These are phyloP conservation scores for Senna tora DNA, from an alignment of 306 rosid genomes.

Conservation along the genomic window DNA sequence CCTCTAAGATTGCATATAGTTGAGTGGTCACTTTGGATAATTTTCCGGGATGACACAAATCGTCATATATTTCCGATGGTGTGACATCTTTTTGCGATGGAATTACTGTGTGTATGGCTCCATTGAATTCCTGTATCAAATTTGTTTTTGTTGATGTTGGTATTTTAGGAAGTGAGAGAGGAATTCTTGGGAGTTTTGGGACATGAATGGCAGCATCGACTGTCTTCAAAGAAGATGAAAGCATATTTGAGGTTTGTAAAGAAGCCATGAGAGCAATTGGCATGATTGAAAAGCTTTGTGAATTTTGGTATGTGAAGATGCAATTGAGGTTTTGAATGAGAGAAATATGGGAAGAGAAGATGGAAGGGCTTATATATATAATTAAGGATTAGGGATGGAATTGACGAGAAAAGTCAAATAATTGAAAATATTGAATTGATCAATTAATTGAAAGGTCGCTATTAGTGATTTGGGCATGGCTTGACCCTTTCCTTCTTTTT, in stretches of 20 bases:
- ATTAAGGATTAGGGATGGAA: too few species aligned
- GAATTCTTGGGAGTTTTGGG: slow-evolving; percentile 42
- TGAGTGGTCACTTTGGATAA: slow-evolving; percentile 26
- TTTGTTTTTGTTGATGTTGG: background rate
- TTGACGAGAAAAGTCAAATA: too few species aligned
- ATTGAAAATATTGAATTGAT: too few species aligned
- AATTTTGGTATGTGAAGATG: too few species aligned
- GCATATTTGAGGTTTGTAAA: slow-evolving; percentile 38
- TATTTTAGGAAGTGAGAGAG: slow-evolving; percentile 31
- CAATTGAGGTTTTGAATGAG: too few species aligned
- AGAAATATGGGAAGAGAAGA: too few species aligned
- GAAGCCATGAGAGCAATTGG: slow-evolving; percentile 27
- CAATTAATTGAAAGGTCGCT: too few species aligned
- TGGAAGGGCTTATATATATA: too few species aligned
- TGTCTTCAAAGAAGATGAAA: slow-evolving; percentile 33
- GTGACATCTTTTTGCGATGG: background rate
- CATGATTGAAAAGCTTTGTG: too few species aligned
- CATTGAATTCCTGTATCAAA: slow-evolving; percentile 30
- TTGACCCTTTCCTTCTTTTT: too few species aligned
- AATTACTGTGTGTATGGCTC: background rate
- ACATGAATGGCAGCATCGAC: slow-evolving; percentile 47
- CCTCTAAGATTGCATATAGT: slow-evolving; percentile 55
- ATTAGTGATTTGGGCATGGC: too few species aligned
- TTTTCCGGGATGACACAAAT: background rate
- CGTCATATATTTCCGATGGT: background rate